Evolutionary conservation across 2,329 filamentous ascomycete genomes (phyloP), one percentile per base, ranked within the genome.

Genomic region (Thyridium curvatum): DNA sequence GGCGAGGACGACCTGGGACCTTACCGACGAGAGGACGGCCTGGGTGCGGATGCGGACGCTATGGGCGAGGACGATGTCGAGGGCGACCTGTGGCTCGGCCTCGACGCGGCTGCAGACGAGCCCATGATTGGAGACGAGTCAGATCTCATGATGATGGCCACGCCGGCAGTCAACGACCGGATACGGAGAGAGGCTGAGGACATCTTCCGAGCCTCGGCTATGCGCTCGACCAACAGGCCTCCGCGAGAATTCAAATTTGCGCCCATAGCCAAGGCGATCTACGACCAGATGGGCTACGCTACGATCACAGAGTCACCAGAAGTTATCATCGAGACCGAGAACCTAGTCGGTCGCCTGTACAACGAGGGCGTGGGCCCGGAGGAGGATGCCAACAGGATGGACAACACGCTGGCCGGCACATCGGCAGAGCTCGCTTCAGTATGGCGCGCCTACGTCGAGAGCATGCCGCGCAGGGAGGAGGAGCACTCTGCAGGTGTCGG

Each of bases 261-360:
- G 4, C 67, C 74, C 7, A 78, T 94, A 42, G 86, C 86, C 21
- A 85, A 83, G 55, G 81, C 83, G 44, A 61, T 90, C 9, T 79
- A 82, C 68, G 56, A 66, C 58, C 56, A 77, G 56, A 59, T 71
- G 61, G 73, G 73, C 29, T 66, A 74, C 28, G 77, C 84, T 1
- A 52, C 62, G 14, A 66, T 94, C 34, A 69, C 70, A 4, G 91
- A 96, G 60, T 67, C 81, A 2, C 78, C 83, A 43, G 71, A 81
- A 34, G 60, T 94, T 15, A 78, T 96, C 34, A 63, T 94, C 28
- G 71, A 77, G 35, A 94, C 86, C 10, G 90, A 96, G 56, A 72
- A 78, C 30, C 62, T 87, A 31, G 65, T 94, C 30, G 71, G 71
- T 36, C 69, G 69, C 38, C 65, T 90, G 14, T 86, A 86, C 48